Percentiles rank a stretch among this genome's conserved stretches.
Evolutionary conservation across 257 asterid genomes (phyloP).

Genomic region (Thymus quinquecostatus): DNA sequence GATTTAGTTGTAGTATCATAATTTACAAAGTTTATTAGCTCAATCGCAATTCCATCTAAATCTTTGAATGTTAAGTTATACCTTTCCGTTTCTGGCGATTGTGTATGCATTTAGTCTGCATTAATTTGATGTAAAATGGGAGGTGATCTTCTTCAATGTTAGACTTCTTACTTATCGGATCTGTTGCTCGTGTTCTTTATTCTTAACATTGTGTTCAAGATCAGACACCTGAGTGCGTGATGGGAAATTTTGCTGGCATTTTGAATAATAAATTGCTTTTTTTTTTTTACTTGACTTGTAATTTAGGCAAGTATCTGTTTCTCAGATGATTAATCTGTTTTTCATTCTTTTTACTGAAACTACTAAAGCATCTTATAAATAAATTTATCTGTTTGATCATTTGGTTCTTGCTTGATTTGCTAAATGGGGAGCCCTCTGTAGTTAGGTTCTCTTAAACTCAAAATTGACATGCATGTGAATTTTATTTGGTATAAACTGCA

Average conservation of each 20-base stretch:
- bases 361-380: conserved; percentile 7
- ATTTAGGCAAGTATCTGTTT: not conserved
- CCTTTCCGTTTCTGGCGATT: conserved; percentile 3
- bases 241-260: conserved; percentile 7
- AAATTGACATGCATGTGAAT: conserved; percentile 3
- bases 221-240: conserved; percentile 1
- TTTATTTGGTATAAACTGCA: conserved; percentile 8
- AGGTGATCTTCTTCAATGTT: not conserved
- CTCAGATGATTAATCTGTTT: not conserved
- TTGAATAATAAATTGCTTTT: not conserved
- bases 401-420: conserved; percentile 5
- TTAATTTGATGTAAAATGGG: conserved; percentile 9
- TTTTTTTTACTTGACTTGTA: conserved; percentile 11
- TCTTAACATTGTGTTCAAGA: not conserved
- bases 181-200: not conserved
- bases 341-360: not conserved
- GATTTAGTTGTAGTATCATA: not conserved
- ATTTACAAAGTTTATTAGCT: not conserved
- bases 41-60: not conserved
- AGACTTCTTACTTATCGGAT: not conserved
- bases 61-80: not conserved
- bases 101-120: conserved; percentile 1
- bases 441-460: conserved; percentile 1
- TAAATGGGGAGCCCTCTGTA: conserved; percentile 20
- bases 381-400: not conserved